Conservation (phyloP, 1,284 basidiomycete species). For the Kwoniella shivajii region DNA sequence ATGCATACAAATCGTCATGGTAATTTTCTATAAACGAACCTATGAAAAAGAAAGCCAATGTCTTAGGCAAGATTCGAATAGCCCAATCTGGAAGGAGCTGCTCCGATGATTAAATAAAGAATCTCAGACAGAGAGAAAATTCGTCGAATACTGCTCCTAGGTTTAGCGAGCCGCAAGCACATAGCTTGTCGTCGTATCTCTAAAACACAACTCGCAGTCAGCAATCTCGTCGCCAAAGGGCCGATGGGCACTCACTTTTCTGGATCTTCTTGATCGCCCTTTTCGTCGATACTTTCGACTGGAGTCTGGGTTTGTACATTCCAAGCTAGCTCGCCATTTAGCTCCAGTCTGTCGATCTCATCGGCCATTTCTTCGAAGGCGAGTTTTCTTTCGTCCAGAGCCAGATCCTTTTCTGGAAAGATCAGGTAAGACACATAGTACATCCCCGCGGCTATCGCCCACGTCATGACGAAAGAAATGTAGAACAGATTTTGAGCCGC, state of each 20-base stretch:
- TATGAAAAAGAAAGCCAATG: too few relatives aligned
- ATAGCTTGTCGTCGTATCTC: too few relatives aligned
- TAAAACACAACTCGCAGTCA: too few relatives aligned
- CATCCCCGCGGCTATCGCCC: slow-evolving; percentile 8
- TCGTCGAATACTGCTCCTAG: too few relatives aligned
- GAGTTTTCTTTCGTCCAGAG: slow-evolving; percentile 5
- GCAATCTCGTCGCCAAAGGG: too few relatives aligned
- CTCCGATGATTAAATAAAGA: too few relatives aligned
- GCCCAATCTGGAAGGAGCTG: too few relatives aligned
- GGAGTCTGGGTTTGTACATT: not conserved
- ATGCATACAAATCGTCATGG: too few relatives aligned
- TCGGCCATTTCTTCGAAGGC: slow-evolving; percentile 17
- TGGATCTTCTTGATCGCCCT: not conserved
- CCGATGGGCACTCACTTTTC: not conserved
- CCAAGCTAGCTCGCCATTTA: not conserved
- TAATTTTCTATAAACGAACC: too few relatives aligned
- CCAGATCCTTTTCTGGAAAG: slow-evolving; percentile 20
- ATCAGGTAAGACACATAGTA: slow-evolving; percentile 17
- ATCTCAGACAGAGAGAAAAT: too few relatives aligned
- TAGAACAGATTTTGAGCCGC: slow-evolving; percentile 20
- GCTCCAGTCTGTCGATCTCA: slow-evolving; percentile 19
- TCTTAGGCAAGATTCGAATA: too few relatives aligned
- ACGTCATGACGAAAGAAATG: slow-evolving; percentile 23
- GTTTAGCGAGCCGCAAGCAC: too few relatives aligned
- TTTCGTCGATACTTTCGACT: not conserved